Percentiles rank a stretch among this genome's conserved stretches.
phyloP scores from a whole-genome alignment of 1,284 basidiomycete species.

The Ustanciosporium gigantosporum region DNA sequence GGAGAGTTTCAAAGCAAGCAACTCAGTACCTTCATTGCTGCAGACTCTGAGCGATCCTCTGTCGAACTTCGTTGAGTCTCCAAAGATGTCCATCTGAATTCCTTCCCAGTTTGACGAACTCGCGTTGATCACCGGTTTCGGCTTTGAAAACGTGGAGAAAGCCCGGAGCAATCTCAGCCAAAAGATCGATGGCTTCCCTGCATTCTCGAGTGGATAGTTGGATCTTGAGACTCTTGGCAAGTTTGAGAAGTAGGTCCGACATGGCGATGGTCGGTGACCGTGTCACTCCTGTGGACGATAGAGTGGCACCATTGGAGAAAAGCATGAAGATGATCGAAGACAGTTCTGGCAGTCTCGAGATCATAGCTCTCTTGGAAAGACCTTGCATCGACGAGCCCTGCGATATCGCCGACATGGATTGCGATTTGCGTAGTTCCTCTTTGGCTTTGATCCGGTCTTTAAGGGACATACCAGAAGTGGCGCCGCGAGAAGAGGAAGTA shows the following conservation, averaged over 20 bases:
- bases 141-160: slow-evolving; percentile 32
- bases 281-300: slow-evolving; percentile 11
- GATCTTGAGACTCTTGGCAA: slow-evolving; percentile 33
- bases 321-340: slow-evolving; percentile 47
- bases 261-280: slow-evolving; percentile 29
- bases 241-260: slow-evolving; percentile 25
- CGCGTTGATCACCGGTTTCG: background rate
- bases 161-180: slow-evolving; percentile 32
- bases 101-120: slow-evolving; percentile 20
- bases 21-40: no score
- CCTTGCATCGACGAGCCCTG: slow-evolving; percentile 6
- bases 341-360: slow-evolving; percentile 41
- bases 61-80: background rate
- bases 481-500: background rate
- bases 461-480: slow-evolving; percentile 14
- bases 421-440: slow-evolving; percentile 29
- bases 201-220: slow-evolving; percentile 41
- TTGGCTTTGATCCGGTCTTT: slow-evolving; percentile 45
- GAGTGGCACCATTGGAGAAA: slow-evolving; percentile 36
- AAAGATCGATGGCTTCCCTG: slow-evolving; percentile 17
- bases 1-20: no score
- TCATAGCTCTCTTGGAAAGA: slow-evolving; percentile 25
- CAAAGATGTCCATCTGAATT: background rate
- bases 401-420: slow-evolving; percentile 11
- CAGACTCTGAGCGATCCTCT: background rate